A percentile compares a stretch with the other conserved stretches of the same genome.
phyloP scores from a whole-genome alignment of 495 filamentous ascomycete genomes.

The Penicillium salamii region DNA sequence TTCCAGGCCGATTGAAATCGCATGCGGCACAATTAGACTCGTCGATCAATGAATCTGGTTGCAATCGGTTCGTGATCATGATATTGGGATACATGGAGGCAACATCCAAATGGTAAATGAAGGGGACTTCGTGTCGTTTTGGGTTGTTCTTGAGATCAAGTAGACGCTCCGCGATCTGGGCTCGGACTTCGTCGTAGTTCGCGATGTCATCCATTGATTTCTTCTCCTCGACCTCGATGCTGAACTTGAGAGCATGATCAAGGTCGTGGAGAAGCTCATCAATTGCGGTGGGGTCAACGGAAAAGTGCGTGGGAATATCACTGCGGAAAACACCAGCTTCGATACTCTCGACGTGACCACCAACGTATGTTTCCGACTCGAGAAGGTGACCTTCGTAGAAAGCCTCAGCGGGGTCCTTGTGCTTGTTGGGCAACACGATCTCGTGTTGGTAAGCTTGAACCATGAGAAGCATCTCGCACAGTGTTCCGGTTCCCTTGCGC shows the following conservation, averaged over 20 bases:
- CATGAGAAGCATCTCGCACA: constrained; percentile 99
- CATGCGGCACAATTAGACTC: constrained; percentile 96
- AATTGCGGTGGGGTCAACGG: constrained; percentile 77
- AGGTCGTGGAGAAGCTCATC: constrained; percentile 86
- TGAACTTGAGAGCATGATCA: constrained; percentile 88
- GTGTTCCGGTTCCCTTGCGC: constrained; percentile 92
- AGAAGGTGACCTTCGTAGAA: constrained; percentile 97
- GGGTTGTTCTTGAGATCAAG: constrained; percentile 75
- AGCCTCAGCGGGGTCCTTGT: constrained; percentile 81
- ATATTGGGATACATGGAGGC: constrained; percentile 99
- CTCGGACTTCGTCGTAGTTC: constrained; percentile 91
- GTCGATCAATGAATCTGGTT: constrained; percentile 96
- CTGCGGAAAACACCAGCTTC: constrained; percentile 96
- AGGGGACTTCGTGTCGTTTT: constrained; percentile 75
- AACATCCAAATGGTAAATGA: constrained; percentile 98
- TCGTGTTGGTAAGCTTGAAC: constrained; percentile 91
- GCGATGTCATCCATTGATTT: constrained; percentile 86
- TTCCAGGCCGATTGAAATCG: constrained; percentile 97
- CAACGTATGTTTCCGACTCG: constrained; percentile 96
- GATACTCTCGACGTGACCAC: constrained; percentile 98
- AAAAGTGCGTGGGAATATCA: constrained; percentile 92
- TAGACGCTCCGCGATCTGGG: constrained; percentile 73
- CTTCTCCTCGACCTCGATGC: constrained; percentile 90
- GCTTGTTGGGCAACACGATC: constrained; percentile 95
- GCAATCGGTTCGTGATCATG: constrained; percentile 98